These are phyloP conservation scores for Tillandsia fasciculata DNA, from an alignment of 176 grass and related monocot genomes.

Conservation along the genomic window DNA sequence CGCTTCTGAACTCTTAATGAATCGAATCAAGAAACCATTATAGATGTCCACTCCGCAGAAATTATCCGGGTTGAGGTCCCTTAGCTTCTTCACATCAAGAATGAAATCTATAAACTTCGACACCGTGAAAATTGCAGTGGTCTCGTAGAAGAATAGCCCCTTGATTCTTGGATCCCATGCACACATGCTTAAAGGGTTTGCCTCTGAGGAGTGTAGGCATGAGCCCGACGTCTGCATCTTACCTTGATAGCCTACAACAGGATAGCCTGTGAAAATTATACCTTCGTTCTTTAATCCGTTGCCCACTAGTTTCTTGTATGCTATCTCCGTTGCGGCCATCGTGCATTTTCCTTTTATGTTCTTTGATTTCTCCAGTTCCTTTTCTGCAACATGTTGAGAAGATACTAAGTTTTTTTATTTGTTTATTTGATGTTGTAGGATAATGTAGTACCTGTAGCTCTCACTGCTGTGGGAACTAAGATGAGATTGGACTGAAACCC, in stretches of 20 bases:
- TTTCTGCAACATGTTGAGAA: conserved; percentile 24
- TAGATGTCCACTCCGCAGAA: conserved; percentile 73
- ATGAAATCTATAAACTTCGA: conserved; percentile 50
- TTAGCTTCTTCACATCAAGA: conserved; percentile 56
- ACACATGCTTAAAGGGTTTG: conserved; percentile 29
- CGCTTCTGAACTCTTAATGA: conserved; percentile 43
- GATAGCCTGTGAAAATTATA: conserved; percentile 50
- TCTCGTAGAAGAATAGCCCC: conserved; percentile 86
- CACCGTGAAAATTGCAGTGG: conserved; percentile 53
- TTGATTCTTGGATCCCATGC: conserved; percentile 72
- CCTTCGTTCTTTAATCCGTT: conserved; percentile 44
- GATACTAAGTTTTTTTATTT: background rate
- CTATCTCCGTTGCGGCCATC: conserved; percentile 27
- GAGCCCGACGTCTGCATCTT: conserved; percentile 75
- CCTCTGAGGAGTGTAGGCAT: conserved; percentile 30
- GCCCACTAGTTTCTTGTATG: conserved; percentile 44
- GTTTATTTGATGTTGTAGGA: background rate
- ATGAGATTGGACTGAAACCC: conserved; percentile 50
- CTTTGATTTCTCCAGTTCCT: conserved; percentile 35
- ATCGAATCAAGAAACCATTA: conserved; percentile 61
- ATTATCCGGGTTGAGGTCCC: conserved; percentile 27
- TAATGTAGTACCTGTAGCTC: conserved; percentile 26
- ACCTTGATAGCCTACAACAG: conserved; percentile 58
- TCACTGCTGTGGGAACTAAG: conserved; percentile 13
- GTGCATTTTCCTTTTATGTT: conserved; percentile 39